Base-by-base conservation (phyloP, 306 rosid species). In the Dryas octopetala region DNA sequence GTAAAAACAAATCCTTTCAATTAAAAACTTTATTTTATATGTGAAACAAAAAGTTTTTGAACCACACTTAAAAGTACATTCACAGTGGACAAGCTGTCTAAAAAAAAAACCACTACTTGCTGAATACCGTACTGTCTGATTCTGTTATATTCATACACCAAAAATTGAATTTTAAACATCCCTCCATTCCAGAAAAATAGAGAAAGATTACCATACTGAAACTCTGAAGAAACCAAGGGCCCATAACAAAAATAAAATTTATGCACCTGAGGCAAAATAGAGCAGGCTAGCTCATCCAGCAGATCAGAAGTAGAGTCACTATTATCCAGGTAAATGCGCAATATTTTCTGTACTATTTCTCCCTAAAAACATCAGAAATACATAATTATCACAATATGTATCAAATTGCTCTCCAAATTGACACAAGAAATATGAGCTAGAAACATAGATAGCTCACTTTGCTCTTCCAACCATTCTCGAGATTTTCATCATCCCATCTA, bases 271-370 rank as follows among this genome's bases (percentile, higher is more conserved):
- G 83, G 76, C 60, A 83, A 38, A 71, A 66, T 59, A 65, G 71
- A 43, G 77, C 78, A 66, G 53, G 83, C 77, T 15, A 83, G 68
- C 32, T 79, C 68, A 49, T 74, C 75, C 48, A 83, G 80, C 64
- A 70, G 44, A 55, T 80, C 86, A 65, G 86, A 59, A 70, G 86
- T 75, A 47, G 75, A 74, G 19, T 59, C 80, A 28, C 65, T 83
- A 51, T 64, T 78, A 49, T 79, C 86, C 82, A 83, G 77, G 83
- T 83, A 79, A 71, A 79, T 59, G 64, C 72, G 71, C 76, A 83
- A 80, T 49, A 75, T 71, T 66, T 59, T 83, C 67, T 83, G 83
- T 58, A 83, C 64, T 11, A 66, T 57, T 54, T 83, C 86, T 65
- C 83, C 86, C 86, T 83, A 61, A 54, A 74, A 23, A 46, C 74